These are phyloP conservation scores for Exserohilum rostratum DNA, from an alignment of 2,329 filamentous ascomycete species.

Conservation along the genomic window DNA sequence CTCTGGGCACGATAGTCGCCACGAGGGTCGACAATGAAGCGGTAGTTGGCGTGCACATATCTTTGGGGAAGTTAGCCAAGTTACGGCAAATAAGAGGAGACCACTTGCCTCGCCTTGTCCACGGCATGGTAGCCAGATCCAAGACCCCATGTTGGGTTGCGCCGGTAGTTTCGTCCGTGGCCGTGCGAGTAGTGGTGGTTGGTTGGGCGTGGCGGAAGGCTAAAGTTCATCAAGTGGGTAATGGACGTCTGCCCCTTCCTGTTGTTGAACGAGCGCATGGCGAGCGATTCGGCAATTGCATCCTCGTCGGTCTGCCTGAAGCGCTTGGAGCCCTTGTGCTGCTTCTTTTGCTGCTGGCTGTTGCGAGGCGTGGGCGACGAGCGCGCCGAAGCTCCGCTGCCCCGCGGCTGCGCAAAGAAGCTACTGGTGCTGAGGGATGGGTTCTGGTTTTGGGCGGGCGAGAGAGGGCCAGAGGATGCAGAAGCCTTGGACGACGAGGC, in stretches of 20 bases:
- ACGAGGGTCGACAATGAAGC: conserved; percentile 88
- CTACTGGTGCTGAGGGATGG: conserved; percentile 52
- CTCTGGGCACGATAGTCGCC: conserved; percentile 81
- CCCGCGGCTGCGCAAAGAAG: conserved; percentile 52
- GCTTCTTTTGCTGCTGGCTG: conserved; percentile 75
- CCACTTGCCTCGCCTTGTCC: conserved; percentile 79
- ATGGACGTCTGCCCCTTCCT: conserved; percentile 95
- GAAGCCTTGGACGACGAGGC: conserved; percentile 51
- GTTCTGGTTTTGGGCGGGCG: conserved; percentile 53
- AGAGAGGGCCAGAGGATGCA: conserved; percentile 46
- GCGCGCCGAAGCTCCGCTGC: conserved; percentile 48
- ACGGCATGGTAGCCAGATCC: conserved; percentile 88
- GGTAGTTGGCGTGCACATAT: conserved; percentile 95
- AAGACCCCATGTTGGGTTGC: conserved; percentile 80
- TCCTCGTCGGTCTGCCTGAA: conserved; percentile 81
- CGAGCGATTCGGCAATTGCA: conserved; percentile 77
- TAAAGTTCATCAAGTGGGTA: conserved; percentile 94
- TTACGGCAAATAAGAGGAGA: background rate
- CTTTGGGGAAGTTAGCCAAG: conserved; percentile 53
- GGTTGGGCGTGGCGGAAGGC: conserved; percentile 75
- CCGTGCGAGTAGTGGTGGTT: conserved; percentile 61
- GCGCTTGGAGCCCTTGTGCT: conserved; percentile 81
- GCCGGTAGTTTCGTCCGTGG: conserved; percentile 61
- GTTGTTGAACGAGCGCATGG: conserved; percentile 68
- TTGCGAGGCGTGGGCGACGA: conserved; percentile 67